Conservation (phyloP, 768 basidiomycete genomes). For the Russula emetica region DNA sequence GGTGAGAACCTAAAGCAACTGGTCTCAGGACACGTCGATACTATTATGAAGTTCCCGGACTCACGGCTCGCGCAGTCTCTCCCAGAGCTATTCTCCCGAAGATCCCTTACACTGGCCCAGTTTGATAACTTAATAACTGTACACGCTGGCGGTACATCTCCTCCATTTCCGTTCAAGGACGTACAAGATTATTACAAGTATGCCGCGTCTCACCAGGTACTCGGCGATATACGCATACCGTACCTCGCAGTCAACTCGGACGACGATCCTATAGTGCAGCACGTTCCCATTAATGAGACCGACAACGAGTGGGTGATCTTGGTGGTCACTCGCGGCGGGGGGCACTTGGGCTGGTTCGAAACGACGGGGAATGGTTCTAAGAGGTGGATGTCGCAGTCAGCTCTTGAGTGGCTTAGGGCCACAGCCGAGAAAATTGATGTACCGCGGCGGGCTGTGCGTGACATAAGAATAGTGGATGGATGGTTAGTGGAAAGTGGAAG, state of each 20-base stretch:
- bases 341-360: slow-evolving; percentile 88
- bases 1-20: slow-evolving; percentile 64
- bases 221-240: slow-evolving; percentile 62
- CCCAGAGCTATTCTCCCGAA: slow-evolving; percentile 43
- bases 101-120: slow-evolving; percentile 49
- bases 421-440: slow-evolving; percentile 51
- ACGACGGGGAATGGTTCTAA: slow-evolving; percentile 30
- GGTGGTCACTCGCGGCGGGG: slow-evolving; percentile 64
- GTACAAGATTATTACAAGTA: slow-evolving; percentile 48
- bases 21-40: slow-evolving; percentile 47
- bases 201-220: slow-evolving; percentile 57
- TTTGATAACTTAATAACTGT: slow-evolving; percentile 64
- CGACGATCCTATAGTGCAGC: slow-evolving; percentile 75
- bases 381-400: slow-evolving; percentile 70
- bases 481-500: slow-evolving; percentile 49
- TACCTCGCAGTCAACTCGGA: slow-evolving; percentile 74
- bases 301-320: slow-evolving; percentile 54
- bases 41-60: slow-evolving; percentile 48
- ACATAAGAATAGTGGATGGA: slow-evolving; percentile 52
- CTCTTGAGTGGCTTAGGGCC: slow-evolving; percentile 69
- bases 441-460: slow-evolving; percentile 34
- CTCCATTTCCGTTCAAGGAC: slow-evolving; percentile 46
- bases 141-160: slow-evolving; percentile 58
- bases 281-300: slow-evolving; percentile 54
- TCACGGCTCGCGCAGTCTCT: slow-evolving; percentile 49